Conservation (phyloP, 176 grass and related monocot species). For the Areca catechu region DNA sequence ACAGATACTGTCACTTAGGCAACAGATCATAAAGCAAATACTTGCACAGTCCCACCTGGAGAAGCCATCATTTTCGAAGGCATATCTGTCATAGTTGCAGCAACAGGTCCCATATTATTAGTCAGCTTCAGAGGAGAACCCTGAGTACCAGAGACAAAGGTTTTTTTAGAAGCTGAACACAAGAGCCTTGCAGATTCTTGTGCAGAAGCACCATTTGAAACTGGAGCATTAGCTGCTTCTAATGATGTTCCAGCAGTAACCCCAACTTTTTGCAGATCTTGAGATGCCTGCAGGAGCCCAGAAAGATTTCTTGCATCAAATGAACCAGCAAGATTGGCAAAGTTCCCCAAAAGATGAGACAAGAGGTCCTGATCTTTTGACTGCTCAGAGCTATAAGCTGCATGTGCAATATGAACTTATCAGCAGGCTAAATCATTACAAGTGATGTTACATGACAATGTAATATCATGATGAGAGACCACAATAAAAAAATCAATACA, state of each 20-base stretch:
- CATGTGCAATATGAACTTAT: conserved; percentile 2
- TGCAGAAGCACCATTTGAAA: conserved; percentile 20
- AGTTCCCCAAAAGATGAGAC: conserved; percentile 50
- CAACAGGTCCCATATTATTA: background rate
- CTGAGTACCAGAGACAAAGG: background rate
- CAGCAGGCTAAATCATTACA: too few relatives aligned
- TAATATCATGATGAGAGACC: too few relatives aligned
- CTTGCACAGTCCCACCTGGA: background rate
- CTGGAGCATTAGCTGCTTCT: conserved; percentile 24
- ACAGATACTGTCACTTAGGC: too few relatives aligned
- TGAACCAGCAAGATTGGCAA: conserved; percentile 39
- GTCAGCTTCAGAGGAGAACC: background rate
- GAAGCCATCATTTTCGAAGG: background rate
- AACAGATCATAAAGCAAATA: too few relatives aligned
- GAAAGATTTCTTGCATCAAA: conserved; percentile 22
- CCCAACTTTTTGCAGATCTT: conserved; percentile 41
- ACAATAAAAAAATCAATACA: too few relatives aligned
- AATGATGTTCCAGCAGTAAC: conserved; percentile 30
- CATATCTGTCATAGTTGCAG: background rate
- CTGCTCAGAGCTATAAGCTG: conserved; percentile 44
- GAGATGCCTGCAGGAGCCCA: conserved; percentile 16
- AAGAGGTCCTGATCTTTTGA: conserved; percentile 35
- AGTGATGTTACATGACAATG: too few relatives aligned
- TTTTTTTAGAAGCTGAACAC: background rate
- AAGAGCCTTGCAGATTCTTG: conserved; percentile 17